phyloP scores from a whole-genome alignment of 2,329 filamentous ascomycete genomes.

The Decorospora gaudefroyi region DNA sequence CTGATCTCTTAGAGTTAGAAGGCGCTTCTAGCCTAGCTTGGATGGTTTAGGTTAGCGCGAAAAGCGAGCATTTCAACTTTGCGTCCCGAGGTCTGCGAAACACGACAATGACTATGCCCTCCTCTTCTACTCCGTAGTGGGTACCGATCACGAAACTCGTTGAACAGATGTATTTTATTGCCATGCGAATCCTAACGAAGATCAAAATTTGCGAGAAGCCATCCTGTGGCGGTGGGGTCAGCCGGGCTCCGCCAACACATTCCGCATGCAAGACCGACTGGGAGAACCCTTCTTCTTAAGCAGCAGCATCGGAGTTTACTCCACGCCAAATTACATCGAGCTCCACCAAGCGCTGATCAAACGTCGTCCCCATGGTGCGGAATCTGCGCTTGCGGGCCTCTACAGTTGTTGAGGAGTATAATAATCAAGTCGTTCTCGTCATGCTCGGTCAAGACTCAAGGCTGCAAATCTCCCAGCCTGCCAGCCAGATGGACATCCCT shows the following conservation, averaged over 20 bases:
- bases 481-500: constrained; percentile 13
- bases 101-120: not conserved
- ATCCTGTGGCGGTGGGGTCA: not conserved
- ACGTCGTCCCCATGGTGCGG: constrained; percentile 7
- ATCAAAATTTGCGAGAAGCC: constrained; percentile 3
- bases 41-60: constrained; percentile 3
- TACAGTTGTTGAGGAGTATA: constrained; percentile 7
- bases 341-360: constrained; percentile 28
- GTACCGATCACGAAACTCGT: constrained; percentile 1
- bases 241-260: not conserved
- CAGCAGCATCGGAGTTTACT: constrained; percentile 12
- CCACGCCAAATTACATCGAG: constrained; percentile 10
- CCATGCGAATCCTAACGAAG: not conserved
- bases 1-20: too few species aligned
- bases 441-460: constrained; percentile 1
- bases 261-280: constrained; percentile 6
- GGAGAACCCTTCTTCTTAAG: constrained; percentile 5
- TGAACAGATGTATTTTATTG: not conserved
- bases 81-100: not conserved
- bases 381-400: constrained; percentile 6
- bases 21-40: too few species aligned
- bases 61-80: not conserved
- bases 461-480: constrained; percentile 4
- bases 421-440: constrained; percentile 11
- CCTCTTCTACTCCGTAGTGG: constrained; percentile 2